These are phyloP conservation scores for Magnolia kwangsiensis DNA, from an alignment of 164 flowering plant species.

Conservation along the genomic window DNA sequence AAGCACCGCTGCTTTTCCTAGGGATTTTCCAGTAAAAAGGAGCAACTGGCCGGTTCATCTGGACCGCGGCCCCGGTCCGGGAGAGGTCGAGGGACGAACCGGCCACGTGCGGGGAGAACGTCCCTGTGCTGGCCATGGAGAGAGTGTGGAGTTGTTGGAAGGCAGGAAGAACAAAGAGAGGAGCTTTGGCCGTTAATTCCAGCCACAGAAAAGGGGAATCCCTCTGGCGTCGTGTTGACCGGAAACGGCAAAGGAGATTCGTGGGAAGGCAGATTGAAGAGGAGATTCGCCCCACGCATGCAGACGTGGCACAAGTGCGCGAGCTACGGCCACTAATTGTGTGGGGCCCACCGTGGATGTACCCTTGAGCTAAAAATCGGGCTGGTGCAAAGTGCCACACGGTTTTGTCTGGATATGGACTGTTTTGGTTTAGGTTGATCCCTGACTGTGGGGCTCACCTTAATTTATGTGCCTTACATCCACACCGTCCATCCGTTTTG, in stretches of 20 bases:
- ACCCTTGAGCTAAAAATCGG: too few species aligned
- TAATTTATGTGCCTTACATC: too few species aligned
- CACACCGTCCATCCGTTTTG: too few species aligned
- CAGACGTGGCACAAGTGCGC: not conserved
- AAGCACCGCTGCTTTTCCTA: constrained; percentile 18
- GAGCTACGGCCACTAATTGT: not conserved
- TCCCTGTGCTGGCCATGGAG: constrained; percentile 53
- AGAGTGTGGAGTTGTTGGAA: not conserved
- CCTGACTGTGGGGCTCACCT: too few species aligned
- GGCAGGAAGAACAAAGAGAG: not conserved
- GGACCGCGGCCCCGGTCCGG: constrained; percentile 12
- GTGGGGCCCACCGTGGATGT: too few species aligned
- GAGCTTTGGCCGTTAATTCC: not conserved
- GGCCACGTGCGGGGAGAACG: constrained; percentile 34
- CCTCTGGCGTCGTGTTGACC: not conserved
- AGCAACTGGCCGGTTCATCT: constrained; percentile 25
- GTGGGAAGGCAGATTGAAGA: not conserved
- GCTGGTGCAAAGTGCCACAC: too few species aligned
- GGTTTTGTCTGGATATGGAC: too few species aligned
- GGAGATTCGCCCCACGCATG: not conserved
- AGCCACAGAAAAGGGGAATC: not conserved
- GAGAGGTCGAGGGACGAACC: constrained; percentile 29
- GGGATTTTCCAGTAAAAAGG: constrained; percentile 34
- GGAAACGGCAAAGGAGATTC: not conserved
- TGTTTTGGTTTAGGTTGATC: too few species aligned